Evolutionary conservation across 352 stramenopile genomes (phyloP), one percentile per base, ranked within the genome.

Genomic region (Phytophthora ohioensis): DNA sequence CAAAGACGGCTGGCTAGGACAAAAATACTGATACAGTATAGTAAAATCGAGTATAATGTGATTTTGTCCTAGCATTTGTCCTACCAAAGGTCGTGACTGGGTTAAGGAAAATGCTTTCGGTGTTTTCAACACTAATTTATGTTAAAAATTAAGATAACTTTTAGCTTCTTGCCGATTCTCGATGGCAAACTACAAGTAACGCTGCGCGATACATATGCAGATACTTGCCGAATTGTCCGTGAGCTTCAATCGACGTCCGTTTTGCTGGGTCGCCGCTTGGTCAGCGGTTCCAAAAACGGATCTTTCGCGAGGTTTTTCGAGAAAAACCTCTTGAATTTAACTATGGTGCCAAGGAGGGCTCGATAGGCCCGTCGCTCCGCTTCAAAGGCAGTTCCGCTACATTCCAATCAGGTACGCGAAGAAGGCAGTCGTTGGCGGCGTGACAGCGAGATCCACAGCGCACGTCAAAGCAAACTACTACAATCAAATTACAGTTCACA

Each of bases 231-330:
- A 58, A 15, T n/a, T 48, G 39, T 48, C 27, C 10, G 32, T 49
- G 36, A 5, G 6, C 30, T 6, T 60, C 53, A 39, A 36, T 38
- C 12, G 49, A 43, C 21, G 49, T 59, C 52, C 49, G 52, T 68
- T 62, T 68, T 57, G 15, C 38, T 35, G 3, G 39, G 21, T 30
- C 27, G 57, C 13, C 59, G 43, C 39, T 68, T 57, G 65, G 43
- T 73, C 10, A 56, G 11, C 35, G 17, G 32, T 45, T 64, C 41
- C 15, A 75, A 72, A 75, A 72, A 69, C 52, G 65, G 69, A 76
- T 73, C 64, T 71, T 74, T 64, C 4, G 4, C 38, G 41, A 78
- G 70, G 70, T 78, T 78, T 78, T 74, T 68, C 21, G 5, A 0
- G 6, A 58, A 71, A 75, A 73, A 77, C 69, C 69, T 77, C 62